These are phyloP conservation scores for Penicillium sp. DNA, from an alignment of 2,329 filamentous ascomycete species.

Conservation along the genomic window DNA sequence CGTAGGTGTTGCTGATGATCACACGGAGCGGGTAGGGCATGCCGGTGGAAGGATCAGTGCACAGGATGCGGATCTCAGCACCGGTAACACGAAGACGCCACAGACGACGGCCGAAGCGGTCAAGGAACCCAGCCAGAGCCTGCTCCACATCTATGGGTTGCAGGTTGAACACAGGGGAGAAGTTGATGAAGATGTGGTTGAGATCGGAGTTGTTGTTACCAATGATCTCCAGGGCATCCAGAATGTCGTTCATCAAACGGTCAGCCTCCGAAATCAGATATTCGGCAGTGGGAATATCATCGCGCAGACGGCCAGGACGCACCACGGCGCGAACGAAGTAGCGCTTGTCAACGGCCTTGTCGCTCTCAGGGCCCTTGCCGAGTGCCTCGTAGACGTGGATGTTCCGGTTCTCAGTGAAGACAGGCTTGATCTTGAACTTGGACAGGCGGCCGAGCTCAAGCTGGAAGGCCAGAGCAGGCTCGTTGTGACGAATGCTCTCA, in stretches of 20 bases:
- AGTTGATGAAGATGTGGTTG: conserved; percentile 99
- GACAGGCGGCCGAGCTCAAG: conserved; percentile 88
- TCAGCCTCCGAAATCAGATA: conserved; percentile 98
- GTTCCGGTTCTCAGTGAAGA: conserved; percentile 98
- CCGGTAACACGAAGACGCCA: conserved; percentile 96
- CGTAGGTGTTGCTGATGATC: conserved; percentile 96
- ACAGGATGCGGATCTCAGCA: conserved; percentile 97
- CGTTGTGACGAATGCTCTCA: conserved; percentile 90
- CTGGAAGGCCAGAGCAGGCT: conserved; percentile 96
- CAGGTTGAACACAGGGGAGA: conserved; percentile 92
- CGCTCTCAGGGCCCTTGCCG: conserved; percentile 88
- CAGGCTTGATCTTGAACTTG: conserved; percentile 97
- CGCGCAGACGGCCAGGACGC: conserved; percentile 83
- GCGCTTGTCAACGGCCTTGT: conserved; percentile 66
- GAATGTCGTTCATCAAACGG: conserved; percentile 92
- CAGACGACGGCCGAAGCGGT: conserved; percentile 88
- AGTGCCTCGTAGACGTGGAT: conserved; percentile 98
- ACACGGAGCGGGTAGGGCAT: conserved; percentile 87
- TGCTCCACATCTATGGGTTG: conserved; percentile 85
- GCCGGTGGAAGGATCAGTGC: conserved; percentile 81
- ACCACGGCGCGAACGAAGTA: conserved; percentile 98
- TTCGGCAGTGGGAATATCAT: conserved; percentile 97
- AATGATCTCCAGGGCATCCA: conserved; percentile 95
- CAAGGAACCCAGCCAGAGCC: conserved; percentile 88
- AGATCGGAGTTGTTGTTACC: conserved; percentile 99